Conservation (phyloP, 2,329 filamentous ascomycete species). For the Cordyceps tenuipes region DNA sequence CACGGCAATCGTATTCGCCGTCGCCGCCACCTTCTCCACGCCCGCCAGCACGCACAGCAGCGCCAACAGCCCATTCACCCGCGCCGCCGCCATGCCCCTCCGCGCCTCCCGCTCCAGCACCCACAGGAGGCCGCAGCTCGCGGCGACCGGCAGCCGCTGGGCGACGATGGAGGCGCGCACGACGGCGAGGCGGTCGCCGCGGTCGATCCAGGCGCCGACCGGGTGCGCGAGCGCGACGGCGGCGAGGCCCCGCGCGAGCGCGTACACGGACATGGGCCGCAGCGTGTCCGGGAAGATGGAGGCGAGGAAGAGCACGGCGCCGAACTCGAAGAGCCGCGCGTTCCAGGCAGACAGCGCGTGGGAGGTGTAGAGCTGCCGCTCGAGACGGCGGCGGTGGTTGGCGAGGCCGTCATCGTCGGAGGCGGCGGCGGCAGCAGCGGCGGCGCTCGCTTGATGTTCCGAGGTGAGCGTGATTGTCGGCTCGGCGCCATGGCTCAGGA, state of each 20-base stretch:
- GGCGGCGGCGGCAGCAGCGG: neutral
- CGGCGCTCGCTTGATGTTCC: neutral
- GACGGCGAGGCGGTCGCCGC: slow-evolving; percentile 38
- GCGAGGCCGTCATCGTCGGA: neutral
- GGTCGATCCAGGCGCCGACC: slow-evolving; percentile 53
- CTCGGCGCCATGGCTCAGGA: neutral
- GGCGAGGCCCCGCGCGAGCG: slow-evolving; percentile 48
- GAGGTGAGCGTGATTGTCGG: neutral
- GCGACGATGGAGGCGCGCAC: slow-evolving; percentile 40
- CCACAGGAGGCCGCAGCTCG: slow-evolving; percentile 39
- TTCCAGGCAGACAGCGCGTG: slow-evolving; percentile 59
- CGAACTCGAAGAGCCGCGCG: slow-evolving; percentile 56
- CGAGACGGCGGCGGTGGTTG: neutral
- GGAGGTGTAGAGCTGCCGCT: slow-evolving; percentile 42
- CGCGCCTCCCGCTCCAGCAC: slow-evolving; percentile 17
- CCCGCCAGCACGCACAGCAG: slow-evolving; percentile 27
- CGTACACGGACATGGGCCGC: slow-evolving; percentile 61
- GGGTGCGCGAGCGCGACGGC: slow-evolving; percentile 51
- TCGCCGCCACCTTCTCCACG: neutral
- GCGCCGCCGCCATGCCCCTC: slow-evolving; percentile 1
- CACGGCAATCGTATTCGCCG: slow-evolving; percentile 4
- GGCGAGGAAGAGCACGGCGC: slow-evolving; percentile 50
- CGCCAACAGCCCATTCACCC: slow-evolving; percentile 1
- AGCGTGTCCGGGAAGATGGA: slow-evolving; percentile 50
- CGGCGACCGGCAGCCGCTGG: slow-evolving; percentile 33